Base-by-base conservation (phyloP, 164 flowering plant species). In the Cinnamomum micranthum region DNA sequence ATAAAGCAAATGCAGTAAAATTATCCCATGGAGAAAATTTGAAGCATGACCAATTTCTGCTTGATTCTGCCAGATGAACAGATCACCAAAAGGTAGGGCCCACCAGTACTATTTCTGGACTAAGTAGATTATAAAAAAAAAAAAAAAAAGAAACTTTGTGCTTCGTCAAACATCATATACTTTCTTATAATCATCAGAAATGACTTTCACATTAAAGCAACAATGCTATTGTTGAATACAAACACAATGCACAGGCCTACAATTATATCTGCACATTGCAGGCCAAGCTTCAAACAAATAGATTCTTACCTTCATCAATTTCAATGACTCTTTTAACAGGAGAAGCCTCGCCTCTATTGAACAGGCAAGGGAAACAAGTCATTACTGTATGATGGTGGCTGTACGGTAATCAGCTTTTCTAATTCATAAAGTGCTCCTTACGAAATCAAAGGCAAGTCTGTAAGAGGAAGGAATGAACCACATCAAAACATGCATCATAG, bases 291-390 rank as follows among this genome's bases (percentile, higher is more conserved):
- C 67, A 23, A 23, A 7, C 17, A 67, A 31, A 28, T 28, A 28
- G 23, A 55, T 15, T 55, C 15, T 77, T 81, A 89, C 94, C 93
- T 82, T 88, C 88, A 74, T 84, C 87, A 59, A 81, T 67, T 68
- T 84, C 89, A 68, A 59, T 65, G 66, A 69, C 19, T 6, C 23
- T 74, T 74, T 20, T 67, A 62, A 72, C 31, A 35, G 78, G 11
- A 1, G 79, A 71, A 11, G 73, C 59, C 24, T 19, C 63, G 71
- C 63, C 84, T 80, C 74, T 81, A 77, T 82, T 13, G 62, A 74
- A 85, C 22, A 82, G 75, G 77, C 77, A 85, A 74, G 85, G 59
- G 74, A 86, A 88, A 80, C 97, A 92, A 83, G 83, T 77, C 94
- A 90, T 89, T 69, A 70, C 82, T 81, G 73, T 73, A 23, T 47